Evolutionary conservation across 192 early-diverging fungal genomes (phyloP), one percentile per base, ranked within the genome.

Genomic region (Coemansia asiatica): DNA sequence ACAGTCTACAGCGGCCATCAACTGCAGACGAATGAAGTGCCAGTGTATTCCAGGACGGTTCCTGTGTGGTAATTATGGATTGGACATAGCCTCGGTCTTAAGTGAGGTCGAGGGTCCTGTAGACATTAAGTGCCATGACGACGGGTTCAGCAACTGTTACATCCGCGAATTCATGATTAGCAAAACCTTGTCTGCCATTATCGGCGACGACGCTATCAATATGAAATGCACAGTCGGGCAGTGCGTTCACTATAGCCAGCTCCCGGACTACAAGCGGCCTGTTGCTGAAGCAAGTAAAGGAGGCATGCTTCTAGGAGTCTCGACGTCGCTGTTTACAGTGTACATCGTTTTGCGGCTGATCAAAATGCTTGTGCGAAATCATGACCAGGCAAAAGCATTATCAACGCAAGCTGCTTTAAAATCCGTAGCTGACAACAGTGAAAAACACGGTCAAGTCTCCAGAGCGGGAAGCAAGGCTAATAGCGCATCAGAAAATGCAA

Each of bases 121-220:
- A 0, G 73, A 83, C n/a, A 90, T 90, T 61, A 85, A 81, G 29
- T 92, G 90, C 68, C 72, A 79, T 4, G 70, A 83, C 83, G 89
- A 94, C 66, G 87, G 88, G 9, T 88, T 88, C 29, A 93, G 95
- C 87, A 90, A 94, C 72, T 85, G 89, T n/a, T 80, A 92, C 22
- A 95, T 97, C 26, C 76, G 79, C 8, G 77, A 80, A 29, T 55
- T 65, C 35, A 51, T 61, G 6, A 61, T 80, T 0, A 80, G 72
- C 55, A 69, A 71, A 16, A 80, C 71, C 1, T 38, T 80, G 18
- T 62, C 77, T 13, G 59, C 76, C 4, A 81, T 95, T 33, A 93
- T 95, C 83, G 93, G 91, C 31, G 95, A 97, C 54, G 83, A 85
- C 25, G 87, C 88, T 16, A 94, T 97, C 67, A 87, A 86, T 27